Percentiles rank a stretch among this genome's conserved stretches.
Conservation (phyloP, 2,329 filamentous ascomycete genomes). For the Diaporthe eres region DNA sequence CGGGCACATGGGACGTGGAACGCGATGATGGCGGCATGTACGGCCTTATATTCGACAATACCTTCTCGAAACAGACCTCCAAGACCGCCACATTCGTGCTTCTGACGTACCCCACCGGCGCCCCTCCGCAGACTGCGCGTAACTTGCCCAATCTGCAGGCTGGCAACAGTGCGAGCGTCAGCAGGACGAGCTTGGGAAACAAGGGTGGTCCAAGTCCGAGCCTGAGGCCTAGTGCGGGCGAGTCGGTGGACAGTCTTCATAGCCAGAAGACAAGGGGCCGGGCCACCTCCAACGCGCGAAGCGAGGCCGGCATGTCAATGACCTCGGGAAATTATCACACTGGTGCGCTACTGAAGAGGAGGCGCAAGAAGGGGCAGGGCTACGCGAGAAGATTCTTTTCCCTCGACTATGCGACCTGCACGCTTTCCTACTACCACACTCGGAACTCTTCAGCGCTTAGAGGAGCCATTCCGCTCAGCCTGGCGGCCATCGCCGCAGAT, state of each 20-base stretch:
- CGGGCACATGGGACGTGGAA: constrained; percentile 87
- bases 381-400: constrained; percentile 96
- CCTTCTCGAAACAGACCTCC: constrained; percentile 94
- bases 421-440: constrained; percentile 96
- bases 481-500: constrained; percentile 92
- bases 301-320: constrained; percentile 60
- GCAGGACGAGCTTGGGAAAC: constrained; percentile 67
- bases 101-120: constrained; percentile 90
- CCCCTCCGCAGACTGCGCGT: constrained; percentile 80
- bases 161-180: constrained; percentile 54
- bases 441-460: constrained; percentile 92
- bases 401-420: constrained; percentile 93
- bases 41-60: constrained; percentile 97
- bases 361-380: constrained; percentile 93
- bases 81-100: constrained; percentile 97
- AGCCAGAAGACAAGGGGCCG: constrained; percentile 62
- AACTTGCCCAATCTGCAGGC: constrained; percentile 74
- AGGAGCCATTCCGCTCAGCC: constrained; percentile 90
- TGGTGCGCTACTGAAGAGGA: constrained; percentile 88
- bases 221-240: constrained; percentile 60
- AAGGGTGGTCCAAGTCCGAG: constrained; percentile 58
- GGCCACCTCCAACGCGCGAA: constrained; percentile 65
- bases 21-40: constrained; percentile 89
- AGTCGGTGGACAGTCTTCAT: constrained; percentile 73
- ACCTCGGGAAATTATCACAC: constrained; percentile 77